A percentile compares a stretch with the other conserved stretches of the same genome.
phyloP scores from a whole-genome alignment of 805 yeast genomes.

The Lachancea nothofagi region DNA sequence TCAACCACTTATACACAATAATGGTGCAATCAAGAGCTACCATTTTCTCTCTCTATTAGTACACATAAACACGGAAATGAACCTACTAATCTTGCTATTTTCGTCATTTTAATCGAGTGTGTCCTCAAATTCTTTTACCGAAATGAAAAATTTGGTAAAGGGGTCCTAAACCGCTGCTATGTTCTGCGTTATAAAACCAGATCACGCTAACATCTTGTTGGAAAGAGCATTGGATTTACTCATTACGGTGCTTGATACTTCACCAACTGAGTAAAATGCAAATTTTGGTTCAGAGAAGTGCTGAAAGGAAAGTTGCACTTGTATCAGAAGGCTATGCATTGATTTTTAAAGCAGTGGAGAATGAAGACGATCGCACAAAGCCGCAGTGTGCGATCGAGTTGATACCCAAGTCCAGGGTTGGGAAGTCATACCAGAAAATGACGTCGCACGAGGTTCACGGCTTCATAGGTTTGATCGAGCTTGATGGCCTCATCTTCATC shows the following conservation, averaged over 20 bases:
- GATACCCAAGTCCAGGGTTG: conserved; percentile 36
- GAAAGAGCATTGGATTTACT: not conserved
- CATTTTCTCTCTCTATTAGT: no score
- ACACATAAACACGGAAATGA: no score
- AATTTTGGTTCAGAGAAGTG: conserved; percentile 23
- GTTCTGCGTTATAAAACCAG: not conserved
- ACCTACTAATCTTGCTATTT: no score
- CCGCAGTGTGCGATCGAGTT: conserved; percentile 46
- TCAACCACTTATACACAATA: no score
- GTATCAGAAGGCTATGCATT: conserved; percentile 40
- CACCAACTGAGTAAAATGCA: conserved; percentile 13
- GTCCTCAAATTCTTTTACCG: not conserved
- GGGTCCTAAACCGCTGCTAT: conserved; percentile 2
- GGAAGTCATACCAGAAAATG: conserved; percentile 38
- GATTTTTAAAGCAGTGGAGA: conserved; percentile 39
- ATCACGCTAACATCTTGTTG: no score
- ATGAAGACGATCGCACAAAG: conserved; percentile 26
- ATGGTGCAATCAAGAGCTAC: no score
- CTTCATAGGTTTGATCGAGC: conserved; percentile 73
- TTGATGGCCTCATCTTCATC: conserved; percentile 61
- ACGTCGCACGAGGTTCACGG: conserved; percentile 50
- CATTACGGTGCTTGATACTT: not conserved
- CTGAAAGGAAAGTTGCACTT: conserved; percentile 26
- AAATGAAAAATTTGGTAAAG: conserved; percentile 7
- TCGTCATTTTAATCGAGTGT: not conserved